Percentiles rank a stretch among this genome's conserved stretches.
Evolutionary conservation across 2,329 filamentous ascomycete species (phyloP).

Genomic region (Metarhizium rileyi): DNA sequence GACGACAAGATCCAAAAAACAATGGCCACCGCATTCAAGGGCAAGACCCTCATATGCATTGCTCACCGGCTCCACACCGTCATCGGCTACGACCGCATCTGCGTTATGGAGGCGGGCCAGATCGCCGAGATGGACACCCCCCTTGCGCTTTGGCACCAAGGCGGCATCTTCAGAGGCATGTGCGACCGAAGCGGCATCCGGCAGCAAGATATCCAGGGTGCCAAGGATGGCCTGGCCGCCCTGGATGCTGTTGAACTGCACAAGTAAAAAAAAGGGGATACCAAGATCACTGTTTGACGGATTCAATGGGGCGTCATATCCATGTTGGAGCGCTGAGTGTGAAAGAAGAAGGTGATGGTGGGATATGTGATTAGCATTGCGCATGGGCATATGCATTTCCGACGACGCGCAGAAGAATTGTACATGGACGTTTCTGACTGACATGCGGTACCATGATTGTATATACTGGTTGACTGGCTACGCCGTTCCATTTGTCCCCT

Average conservation of each 20-base stretch:
- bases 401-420: no score
- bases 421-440: no score
- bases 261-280: background rate
- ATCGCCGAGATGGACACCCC: constrained; percentile 85
- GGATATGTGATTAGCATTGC: no score
- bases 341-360: no score
- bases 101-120: constrained; percentile 83
- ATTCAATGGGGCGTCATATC: no score
- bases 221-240: constrained; percentile 25
- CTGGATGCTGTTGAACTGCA: constrained; percentile 2
- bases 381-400: background rate
- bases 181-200: constrained; percentile 77
- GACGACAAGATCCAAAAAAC: constrained; percentile 91
- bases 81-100: constrained; percentile 87
- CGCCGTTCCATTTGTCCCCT: no score
- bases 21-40: constrained; percentile 74
- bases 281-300: no score
- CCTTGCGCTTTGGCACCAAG: constrained; percentile 58
- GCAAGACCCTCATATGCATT: constrained; percentile 84
- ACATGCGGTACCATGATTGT: no score
- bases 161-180: constrained; percentile 80
- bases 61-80: constrained; percentile 89
- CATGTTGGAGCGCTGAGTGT: no score
- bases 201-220: constrained; percentile 40
- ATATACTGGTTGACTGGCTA: background rate